Conservation (phyloP, 108 stramenopile genomes). For the Nitzschia sp. region DNA sequence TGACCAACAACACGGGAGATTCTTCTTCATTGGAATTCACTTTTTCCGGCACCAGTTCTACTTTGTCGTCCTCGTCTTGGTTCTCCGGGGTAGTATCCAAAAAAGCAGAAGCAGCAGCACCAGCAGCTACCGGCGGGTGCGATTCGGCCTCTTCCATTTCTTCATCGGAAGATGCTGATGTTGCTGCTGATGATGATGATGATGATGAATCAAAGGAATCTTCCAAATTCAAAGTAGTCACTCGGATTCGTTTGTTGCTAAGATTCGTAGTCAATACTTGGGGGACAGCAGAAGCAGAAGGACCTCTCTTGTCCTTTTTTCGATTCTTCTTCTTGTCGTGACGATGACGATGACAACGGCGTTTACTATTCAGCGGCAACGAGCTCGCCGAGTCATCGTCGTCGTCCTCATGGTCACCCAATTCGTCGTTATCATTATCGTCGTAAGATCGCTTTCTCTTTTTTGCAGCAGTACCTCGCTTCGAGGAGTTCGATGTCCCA, state of each 20-base stretch:
- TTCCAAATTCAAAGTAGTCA: not conserved
- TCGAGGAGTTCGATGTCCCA: not conserved
- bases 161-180: no score
- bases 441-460: not conserved
- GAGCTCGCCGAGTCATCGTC: not conserved
- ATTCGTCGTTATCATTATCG: not conserved
- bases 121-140: no score
- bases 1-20: not conserved
- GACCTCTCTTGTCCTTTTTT: not conserved
- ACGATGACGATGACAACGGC: no score
- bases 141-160: no score
- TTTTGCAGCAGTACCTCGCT: not conserved
- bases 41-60: no score
- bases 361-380: not conserved
- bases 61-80: not conserved
- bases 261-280: not conserved
- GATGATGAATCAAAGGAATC: slow-evolving; percentile 1
- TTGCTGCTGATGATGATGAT: no score
- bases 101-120: no score
- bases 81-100: no score
- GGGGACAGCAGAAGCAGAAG: not conserved
- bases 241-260: not conserved
- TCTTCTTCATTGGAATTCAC: no score
- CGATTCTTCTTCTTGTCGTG: not conserved
- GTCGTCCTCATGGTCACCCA: not conserved